Conservation (phyloP, 108 stramenopile genomes). For the Bacterosira constricta region DNA sequence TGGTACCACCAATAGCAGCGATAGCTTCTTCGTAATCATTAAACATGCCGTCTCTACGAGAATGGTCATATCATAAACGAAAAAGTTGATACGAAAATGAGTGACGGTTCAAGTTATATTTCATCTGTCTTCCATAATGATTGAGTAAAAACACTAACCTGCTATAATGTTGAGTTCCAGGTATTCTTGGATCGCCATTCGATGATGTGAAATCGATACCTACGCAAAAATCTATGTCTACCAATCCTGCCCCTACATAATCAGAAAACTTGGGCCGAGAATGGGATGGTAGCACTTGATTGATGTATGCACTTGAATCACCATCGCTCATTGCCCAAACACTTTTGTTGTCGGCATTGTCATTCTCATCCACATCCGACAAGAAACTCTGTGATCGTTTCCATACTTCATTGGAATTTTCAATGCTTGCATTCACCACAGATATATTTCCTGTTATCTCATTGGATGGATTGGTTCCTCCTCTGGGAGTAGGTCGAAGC, state of each 20-base stretch:
- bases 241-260: conserved; percentile 35
- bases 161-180: conserved; percentile 61
- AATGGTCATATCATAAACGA: no score
- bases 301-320: background rate
- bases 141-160: no score
- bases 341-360: background rate
- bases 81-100: no score
- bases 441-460: conserved; percentile 21
- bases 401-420: background rate
- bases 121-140: no score
- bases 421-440: conserved; percentile 20
- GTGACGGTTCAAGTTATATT: no score
- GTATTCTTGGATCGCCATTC: conserved; percentile 58
- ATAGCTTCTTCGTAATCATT: conserved; percentile 85
- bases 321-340: background rate
- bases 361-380: background rate
- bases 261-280: conserved; percentile 21
- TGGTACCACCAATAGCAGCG: conserved; percentile 62
- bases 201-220: conserved; percentile 75
- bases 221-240: conserved; percentile 71
- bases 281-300: background rate
- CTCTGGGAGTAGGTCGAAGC: background rate
- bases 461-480: background rate
- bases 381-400: conserved; percentile 14
- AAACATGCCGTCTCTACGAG: conserved; percentile 51